These are phyloP conservation scores for Agaricus sinodeliciosus DNA, from an alignment of 768 basidiomycete species.

Conservation along the genomic window DNA sequence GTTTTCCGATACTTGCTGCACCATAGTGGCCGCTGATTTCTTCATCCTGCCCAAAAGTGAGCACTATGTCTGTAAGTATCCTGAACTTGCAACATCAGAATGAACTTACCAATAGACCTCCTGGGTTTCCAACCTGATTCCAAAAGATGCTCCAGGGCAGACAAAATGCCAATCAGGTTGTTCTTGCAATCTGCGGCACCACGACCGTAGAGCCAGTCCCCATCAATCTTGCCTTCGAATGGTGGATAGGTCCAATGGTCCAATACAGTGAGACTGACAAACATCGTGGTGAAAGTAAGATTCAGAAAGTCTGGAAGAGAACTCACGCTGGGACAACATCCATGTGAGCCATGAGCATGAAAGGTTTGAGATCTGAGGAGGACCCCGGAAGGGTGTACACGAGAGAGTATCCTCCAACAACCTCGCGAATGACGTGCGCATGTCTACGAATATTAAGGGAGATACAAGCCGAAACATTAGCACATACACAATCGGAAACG, in stretches of 20 bases:
- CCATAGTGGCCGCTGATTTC: constrained; percentile 25
- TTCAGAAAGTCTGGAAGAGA: neutral
- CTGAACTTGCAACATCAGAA: neutral
- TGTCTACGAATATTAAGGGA: constrained; percentile 13
- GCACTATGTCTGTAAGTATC: constrained; percentile 12
- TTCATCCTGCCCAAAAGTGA: constrained; percentile 28
- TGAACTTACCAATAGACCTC: constrained; percentile 18
- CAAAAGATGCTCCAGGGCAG: constrained; percentile 22
- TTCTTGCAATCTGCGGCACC: constrained; percentile 26
- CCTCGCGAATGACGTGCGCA: constrained; percentile 12
- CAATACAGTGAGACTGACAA: constrained; percentile 18
- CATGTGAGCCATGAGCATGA: constrained; percentile 24
- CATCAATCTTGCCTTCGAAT: constrained; percentile 21
- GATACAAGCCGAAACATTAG: neutral
- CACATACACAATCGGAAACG: constrained; percentile 23
- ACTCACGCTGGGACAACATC: constrained; percentile 22
- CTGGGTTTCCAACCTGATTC: constrained; percentile 18
- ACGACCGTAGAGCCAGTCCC: constrained; percentile 24
- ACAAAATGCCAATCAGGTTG: constrained; percentile 24
- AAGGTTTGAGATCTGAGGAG: constrained; percentile 16
- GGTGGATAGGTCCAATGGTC: constrained; percentile 24
- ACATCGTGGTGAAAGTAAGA: no score
- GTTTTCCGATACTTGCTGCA: constrained; percentile 19
- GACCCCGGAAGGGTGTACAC: constrained; percentile 20
- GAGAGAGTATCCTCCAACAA: constrained; percentile 21